Evolutionary conservation across 148 eudicot species (phyloP).

Genomic region (Gaultheria prostrata): DNA sequence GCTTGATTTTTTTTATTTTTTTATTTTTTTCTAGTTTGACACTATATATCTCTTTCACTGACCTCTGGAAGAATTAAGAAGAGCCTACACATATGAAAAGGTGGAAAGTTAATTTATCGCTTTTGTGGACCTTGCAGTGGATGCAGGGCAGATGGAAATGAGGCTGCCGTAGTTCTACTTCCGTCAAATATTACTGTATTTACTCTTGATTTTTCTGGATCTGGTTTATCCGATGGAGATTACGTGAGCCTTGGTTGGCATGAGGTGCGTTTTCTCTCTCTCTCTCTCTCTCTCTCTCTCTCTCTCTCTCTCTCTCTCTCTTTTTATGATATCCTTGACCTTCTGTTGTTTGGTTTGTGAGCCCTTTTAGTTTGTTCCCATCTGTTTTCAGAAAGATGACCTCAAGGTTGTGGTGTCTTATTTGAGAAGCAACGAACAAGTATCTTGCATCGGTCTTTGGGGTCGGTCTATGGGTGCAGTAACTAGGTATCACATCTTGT

Average conservation of each 20-base stretch:
- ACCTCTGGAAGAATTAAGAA: background rate
- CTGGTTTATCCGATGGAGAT: conserved; percentile 85
- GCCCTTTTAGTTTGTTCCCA: conserved; percentile 1
- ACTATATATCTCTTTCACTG: background rate
- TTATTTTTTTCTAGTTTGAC: background rate
- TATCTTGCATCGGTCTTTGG: conserved; percentile 84
- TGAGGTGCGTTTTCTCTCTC: conserved; percentile 45
- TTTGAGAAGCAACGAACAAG: conserved; percentile 52
- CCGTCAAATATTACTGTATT: conserved; percentile 82
- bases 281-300: background rate
- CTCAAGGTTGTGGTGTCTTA: conserved; percentile 76
- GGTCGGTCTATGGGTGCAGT: conserved; percentile 98
- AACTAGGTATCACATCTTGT: conserved; percentile 55
- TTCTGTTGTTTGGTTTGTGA: conserved; percentile 5
- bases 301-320: background rate
- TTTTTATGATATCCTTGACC: background rate
- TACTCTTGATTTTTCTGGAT: conserved; percentile 90
- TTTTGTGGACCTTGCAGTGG: conserved; percentile 55
- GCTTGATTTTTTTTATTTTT: background rate
- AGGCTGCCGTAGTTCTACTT: conserved; percentile 86
- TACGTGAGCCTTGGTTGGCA: conserved; percentile 98
- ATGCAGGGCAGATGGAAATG: conserved; percentile 90
- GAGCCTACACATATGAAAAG: background rate
- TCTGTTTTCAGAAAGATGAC: conserved; percentile 69
- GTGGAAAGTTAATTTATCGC: background rate